These are phyloP conservation scores for Aureobasidium vineae DNA, from an alignment of 2,329 filamentous ascomycete species.

Conservation along the genomic window DNA sequence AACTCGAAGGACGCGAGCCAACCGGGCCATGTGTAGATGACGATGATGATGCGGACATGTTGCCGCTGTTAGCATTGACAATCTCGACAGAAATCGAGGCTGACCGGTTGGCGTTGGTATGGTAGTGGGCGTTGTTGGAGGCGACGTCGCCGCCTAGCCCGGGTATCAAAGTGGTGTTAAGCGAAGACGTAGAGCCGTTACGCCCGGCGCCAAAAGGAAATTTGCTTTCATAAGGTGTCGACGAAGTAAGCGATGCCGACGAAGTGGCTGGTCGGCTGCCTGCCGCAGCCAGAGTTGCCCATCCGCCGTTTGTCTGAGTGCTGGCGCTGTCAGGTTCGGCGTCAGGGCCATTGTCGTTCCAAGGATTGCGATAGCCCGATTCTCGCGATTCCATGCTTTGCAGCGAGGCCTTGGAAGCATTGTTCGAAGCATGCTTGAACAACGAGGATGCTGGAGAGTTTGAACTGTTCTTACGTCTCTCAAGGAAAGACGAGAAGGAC, in stretches of 20 bases:
- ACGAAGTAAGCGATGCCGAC: conserved; percentile 57
- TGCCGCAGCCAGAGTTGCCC: conserved; percentile 51
- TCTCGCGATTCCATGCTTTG: conserved; percentile 94
- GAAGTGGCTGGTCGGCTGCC: conserved; percentile 64
- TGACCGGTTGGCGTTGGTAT: conserved; percentile 21
- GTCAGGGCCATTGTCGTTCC: conserved; percentile 97
- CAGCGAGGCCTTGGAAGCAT: conserved; percentile 90
- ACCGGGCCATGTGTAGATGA: conserved; percentile 26
- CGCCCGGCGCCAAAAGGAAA: conserved; percentile 58
- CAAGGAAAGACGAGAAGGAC: conserved; percentile 92
- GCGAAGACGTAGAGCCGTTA: conserved; percentile 41
- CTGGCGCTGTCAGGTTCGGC: conserved; percentile 71
- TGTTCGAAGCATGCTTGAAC: conserved; percentile 83
- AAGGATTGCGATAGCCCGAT: conserved; percentile 83
- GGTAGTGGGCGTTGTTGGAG: conserved; percentile 30
- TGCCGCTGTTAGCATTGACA: conserved; percentile 15
- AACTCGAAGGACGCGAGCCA: conserved; percentile 30
- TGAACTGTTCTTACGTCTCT: conserved; percentile 90
- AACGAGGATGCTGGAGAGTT: conserved; percentile 69
- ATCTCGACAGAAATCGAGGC: conserved; percentile 19
- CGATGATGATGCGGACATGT: conserved; percentile 5
- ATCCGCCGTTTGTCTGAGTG: conserved; percentile 41
- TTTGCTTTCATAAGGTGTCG: conserved; percentile 62
- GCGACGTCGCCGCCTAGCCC: conserved; percentile 42
- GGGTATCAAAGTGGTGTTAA: conserved; percentile 40